Conservation (phyloP, 345 rosid species). For the Sisymbrium altissimum region DNA sequence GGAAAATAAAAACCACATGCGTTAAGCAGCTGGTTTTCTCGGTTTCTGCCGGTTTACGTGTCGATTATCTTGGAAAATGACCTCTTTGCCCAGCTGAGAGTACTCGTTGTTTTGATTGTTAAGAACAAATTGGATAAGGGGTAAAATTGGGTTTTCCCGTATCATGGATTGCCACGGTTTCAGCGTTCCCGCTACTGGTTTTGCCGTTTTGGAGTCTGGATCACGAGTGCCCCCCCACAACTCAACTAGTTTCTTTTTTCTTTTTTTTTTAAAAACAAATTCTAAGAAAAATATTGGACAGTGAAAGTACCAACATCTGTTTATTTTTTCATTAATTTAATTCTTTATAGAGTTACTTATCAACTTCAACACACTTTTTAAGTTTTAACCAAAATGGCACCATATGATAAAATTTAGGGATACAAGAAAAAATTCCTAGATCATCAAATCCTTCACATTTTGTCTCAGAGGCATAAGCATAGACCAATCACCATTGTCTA, state of each 20-base stretch:
- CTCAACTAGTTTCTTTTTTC: not conserved
- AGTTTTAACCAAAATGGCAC: no score
- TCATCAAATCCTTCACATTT: no score
- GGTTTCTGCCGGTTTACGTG: not conserved
- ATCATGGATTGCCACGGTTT: not conserved
- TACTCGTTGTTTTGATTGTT: not conserved
- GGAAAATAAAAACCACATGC: not conserved
- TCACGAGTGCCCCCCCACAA: not conserved
- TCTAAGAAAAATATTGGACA: no score
- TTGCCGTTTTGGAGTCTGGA: not conserved
- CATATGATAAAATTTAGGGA: no score
- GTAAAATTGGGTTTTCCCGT: not conserved
- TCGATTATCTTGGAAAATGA: not conserved
- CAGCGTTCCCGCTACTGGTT: not conserved
- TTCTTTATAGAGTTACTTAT: no score
- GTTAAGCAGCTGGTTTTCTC: slow-evolving; percentile 9
- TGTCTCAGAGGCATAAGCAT: no score
- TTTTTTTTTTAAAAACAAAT: no score
- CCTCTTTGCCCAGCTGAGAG: not conserved
- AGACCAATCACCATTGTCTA: no score
- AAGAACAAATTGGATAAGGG: not conserved
- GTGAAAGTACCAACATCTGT: no score
- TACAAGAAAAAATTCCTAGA: no score
- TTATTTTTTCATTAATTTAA: no score
- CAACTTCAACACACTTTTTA: no score